Percentiles rank a stretch among this genome's conserved stretches.
Conservation (phyloP, 352 stramenopile species). For the Globisporangium alternatum region DNA sequence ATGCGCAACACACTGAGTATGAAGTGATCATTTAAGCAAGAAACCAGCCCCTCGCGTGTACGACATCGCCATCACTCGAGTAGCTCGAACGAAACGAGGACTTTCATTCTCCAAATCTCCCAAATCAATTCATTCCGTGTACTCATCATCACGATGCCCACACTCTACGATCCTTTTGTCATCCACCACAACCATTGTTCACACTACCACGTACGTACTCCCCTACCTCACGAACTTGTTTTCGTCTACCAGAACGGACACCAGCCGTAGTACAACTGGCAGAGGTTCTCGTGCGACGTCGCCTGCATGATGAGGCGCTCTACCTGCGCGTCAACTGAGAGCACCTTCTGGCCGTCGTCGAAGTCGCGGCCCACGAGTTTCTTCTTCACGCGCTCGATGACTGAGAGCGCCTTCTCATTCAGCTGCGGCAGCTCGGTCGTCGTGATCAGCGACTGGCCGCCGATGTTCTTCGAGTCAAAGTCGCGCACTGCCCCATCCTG, state of each 20-base stretch:
- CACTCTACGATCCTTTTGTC: background rate
- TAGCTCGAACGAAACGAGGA: no score
- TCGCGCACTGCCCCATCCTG: constrained; percentile 40
- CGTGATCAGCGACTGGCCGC: constrained; percentile 48
- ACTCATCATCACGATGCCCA: background rate
- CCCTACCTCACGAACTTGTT: background rate
- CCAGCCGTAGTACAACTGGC: constrained; percentile 99
- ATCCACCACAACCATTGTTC: background rate
- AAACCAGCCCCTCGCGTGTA: no score
- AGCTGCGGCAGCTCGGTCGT: constrained; percentile 71
- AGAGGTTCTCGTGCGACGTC: constrained; percentile 99
- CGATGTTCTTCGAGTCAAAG: constrained; percentile 48
- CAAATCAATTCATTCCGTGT: background rate
- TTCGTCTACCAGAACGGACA: constrained; percentile 85
- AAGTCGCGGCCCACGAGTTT: constrained; percentile 99
- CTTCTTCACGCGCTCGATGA: constrained; percentile 98
- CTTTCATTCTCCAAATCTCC: background rate
- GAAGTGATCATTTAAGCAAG: no score
- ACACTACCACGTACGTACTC: background rate
- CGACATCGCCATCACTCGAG: no score
- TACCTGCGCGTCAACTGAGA: constrained; percentile 92
- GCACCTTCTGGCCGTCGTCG: constrained; percentile 74
- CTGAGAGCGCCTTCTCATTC: constrained; percentile 92
- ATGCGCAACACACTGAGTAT: constrained; percentile 28
- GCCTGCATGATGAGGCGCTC: constrained; percentile 98